Base-by-base conservation (phyloP, 2,329 filamentous ascomycete species). In the Ceratocystis huliohia region DNA sequence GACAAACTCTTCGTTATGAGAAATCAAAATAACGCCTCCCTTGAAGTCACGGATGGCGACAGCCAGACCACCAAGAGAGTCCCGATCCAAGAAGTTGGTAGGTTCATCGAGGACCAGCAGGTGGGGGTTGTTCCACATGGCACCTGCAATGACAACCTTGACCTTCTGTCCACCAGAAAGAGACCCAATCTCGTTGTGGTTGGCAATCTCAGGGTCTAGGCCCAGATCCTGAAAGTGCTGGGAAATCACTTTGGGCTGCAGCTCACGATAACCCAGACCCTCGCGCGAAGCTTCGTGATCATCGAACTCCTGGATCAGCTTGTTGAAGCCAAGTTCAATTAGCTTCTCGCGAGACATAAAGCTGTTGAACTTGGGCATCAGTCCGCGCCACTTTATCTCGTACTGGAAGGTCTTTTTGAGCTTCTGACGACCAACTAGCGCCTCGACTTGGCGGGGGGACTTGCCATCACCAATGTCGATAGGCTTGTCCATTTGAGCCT, bases 351-450 rank as follows among this genome's bases (percentile, higher is more conserved):
- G 89, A 3, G 91, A 96, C 72, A 99, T 87, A 80, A 91, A 88
- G 68, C 84, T 86, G 83, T 99, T 99, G 82, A 88, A 80, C 82
- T 97, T 99, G 68, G 94, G 94, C 22, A 97, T 81, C 77, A 91
- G 84, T 70, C 85, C 83, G 69, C 87, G 79, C 94, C 94, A 99
- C 84, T 97, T 96, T 57, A 96, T 85, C 80, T 97, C 93, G 74
- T 97, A 97, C 81, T 96, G 92, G 84, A 96, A 96, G 50, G 88
- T 89, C 85, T 99, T 99, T 87, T 99, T 97, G 80, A 85, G 96
- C 81, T 99, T 99, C 75, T 96, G 92, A 72, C 94, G 88, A 81
- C 94, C 94, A 71, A 99, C 95, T 33, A 99, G 82, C 17, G 88
- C 81, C 76, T 99, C 94, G 64, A 99, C 80, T 74, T 89, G 88